A percentile compares a stretch with the other conserved stretches of the same genome.
phyloP scores from a whole-genome alignment of 2,329 filamentous ascomycete species.

The Huntiella bhutanensis region DNA sequence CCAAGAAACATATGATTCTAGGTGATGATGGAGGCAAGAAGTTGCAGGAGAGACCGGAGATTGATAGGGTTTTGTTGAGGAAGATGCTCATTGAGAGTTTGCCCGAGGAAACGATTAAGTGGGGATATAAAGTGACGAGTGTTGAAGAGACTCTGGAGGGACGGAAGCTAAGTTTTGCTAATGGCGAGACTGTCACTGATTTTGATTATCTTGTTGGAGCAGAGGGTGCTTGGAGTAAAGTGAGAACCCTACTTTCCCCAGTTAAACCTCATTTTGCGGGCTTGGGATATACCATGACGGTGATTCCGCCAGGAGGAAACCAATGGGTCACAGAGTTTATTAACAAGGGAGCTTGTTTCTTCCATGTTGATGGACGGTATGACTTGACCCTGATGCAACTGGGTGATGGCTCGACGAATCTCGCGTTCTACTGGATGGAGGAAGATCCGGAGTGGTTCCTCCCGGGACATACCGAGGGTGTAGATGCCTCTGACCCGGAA shows the following conservation, averaged over 20 bases:
- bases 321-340: not conserved
- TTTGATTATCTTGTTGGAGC: conserved; percentile 23
- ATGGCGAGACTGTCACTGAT: conserved; percentile 17
- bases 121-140: conserved; percentile 23
- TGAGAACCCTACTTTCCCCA: conserved; percentile 19
- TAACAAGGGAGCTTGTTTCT: not conserved
- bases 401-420: not conserved
- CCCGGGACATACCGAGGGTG: not conserved
- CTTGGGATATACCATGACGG: not conserved
- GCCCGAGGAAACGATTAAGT: conserved; percentile 25
- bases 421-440: not conserved
- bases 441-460: not conserved
- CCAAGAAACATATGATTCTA: conserved; percentile 11
- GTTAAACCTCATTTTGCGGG: conserved; percentile 27
- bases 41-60: conserved; percentile 27
- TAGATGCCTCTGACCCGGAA: not conserved
- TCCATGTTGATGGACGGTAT: not conserved
- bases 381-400: not conserved
- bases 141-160: conserved; percentile 18
- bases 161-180: conserved; percentile 21
- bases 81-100: conserved; percentile 27
- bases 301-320: not conserved
- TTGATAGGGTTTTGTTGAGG: conserved; percentile 29
- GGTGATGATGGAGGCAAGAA: conserved; percentile 16
- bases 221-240: conserved; percentile 22